These are phyloP conservation scores for Penicillium herquei DNA, from an alignment of 495 filamentous ascomycete species.

Conservation along the genomic window DNA sequence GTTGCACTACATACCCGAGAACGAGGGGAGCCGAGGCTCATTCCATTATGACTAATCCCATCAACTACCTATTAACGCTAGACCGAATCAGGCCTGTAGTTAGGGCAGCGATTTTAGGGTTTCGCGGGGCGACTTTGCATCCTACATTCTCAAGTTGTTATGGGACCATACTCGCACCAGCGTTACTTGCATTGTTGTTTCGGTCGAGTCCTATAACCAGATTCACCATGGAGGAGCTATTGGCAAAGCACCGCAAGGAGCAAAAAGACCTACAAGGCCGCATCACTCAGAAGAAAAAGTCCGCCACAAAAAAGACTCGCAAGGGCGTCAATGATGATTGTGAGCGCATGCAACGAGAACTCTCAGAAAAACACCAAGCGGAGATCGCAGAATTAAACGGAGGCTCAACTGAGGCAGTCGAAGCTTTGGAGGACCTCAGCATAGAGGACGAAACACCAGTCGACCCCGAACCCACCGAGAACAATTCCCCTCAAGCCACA, in stretches of 20 bases:
- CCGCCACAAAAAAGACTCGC: conserved; percentile 91
- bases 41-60: conserved; percentile 9
- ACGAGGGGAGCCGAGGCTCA: conserved; percentile 25
- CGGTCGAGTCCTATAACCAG: neutral
- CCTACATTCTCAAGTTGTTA: neutral
- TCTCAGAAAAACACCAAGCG: conserved; percentile 63
- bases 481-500: conserved; percentile 8
- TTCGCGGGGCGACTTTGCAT: conserved; percentile 31
- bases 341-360: conserved; percentile 63
- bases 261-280: conserved; percentile 77
- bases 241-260: conserved; percentile 83
- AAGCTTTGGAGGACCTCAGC: conserved; percentile 30
- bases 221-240: conserved; percentile 64
- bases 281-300: conserved; percentile 93
- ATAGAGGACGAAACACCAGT: conserved; percentile 25
- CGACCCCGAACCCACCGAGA: conserved; percentile 16
- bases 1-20: conserved; percentile 23
- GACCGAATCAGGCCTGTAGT: conserved; percentile 17
- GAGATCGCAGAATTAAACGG: conserved; percentile 64
- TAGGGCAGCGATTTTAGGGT: conserved; percentile 33
- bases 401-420: conserved; percentile 22
- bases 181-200: conserved; percentile 3
- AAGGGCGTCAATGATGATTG: conserved; percentile 87
- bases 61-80: conserved; percentile 10
- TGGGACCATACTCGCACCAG: neutral